Conservation (phyloP, 345 rosid genomes). For the Eucalyptus polyanthemos region DNA sequence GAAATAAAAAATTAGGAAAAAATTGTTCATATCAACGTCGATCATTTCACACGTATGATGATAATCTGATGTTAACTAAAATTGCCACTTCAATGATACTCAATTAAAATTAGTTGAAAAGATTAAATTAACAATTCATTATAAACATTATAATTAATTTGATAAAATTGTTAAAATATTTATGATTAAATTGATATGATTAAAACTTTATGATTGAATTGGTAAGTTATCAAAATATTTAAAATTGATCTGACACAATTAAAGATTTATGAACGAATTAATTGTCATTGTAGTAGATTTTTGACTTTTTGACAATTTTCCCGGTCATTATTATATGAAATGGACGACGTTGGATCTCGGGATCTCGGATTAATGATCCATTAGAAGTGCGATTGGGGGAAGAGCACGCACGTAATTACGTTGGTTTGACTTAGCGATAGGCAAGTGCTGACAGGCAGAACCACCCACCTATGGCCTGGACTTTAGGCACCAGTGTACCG, state of each 20-base stretch:
- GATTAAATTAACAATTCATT: no score
- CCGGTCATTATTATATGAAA: not conserved
- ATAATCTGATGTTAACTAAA: rapidly evolving
- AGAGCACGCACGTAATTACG: not conserved
- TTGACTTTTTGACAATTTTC: not conserved
- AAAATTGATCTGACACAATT: rapidly evolving
- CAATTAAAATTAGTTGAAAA: rapidly evolving
- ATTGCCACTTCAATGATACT: rapidly evolving
- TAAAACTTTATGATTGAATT: no score
- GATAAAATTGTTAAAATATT: rapidly evolving
- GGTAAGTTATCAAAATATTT: rapidly evolving
- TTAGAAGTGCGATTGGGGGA: not conserved
- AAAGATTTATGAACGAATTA: rapidly evolving
- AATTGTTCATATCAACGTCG: rapidly evolving
- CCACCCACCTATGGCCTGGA: not conserved
- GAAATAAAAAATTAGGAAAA: no score
- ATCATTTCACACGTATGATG: rapidly evolving
- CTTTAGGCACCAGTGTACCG: not conserved
- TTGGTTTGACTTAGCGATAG: not conserved
- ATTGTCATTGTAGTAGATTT: no score
- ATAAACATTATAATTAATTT: no score
- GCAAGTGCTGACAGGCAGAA: not conserved
- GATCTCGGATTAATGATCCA: not conserved
- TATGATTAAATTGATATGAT: not conserved
- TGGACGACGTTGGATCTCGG: not conserved